Evolutionary conservation across 768 basidiomycete genomes (phyloP), one percentile per base, ranked within the genome.

Genomic region (Mycena sanguinolenta): DNA sequence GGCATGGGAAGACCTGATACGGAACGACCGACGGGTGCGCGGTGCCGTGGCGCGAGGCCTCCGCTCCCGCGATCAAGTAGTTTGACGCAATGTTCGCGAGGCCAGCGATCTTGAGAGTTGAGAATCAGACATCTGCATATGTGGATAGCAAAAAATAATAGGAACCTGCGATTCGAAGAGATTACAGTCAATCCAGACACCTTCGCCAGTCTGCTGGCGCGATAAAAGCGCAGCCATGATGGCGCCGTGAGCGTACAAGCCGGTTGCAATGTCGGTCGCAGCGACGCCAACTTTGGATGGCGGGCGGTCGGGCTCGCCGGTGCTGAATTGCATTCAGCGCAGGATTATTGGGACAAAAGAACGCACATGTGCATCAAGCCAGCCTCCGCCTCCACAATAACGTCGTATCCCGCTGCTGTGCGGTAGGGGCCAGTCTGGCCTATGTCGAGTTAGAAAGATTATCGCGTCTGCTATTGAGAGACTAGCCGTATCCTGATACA

Each of bases 271-370:
- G 80, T 96, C 97, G 16, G 96, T 97, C 7, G 92, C 92, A 2
- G 97, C 96, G 30, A 98, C 96, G 12, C 97, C 97, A n/a, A 97
- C 96, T 80, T 98, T 98, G 77, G 89, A 91, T 4, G 96, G 97
- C 19, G 90, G 88, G 13, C 95, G 91, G 75, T 92, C 91, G 12
- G 91, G 86, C 81, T 97, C 97, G 58, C 96, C 96, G 19, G 96
- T 98, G 73, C 94, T 95, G 72, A 44, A 19, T 36, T 6, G 27
- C 30, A 27, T 65, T 65, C 30, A 65, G 62, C 32, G 34, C 27
- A 14, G 49, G 9, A 28, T 69, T 23, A 19, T 7, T 17, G 44
- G 21, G 38, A 59, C 46, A 65, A 64, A 49, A 44, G 63, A 44
- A 44, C 65, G 70, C 50, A 95, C 92, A 96, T 96, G 79, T 96